Evolutionary conservation across 371 early-diverging fungal species (phyloP).

Genomic region (Blakeslea trispora): DNA sequence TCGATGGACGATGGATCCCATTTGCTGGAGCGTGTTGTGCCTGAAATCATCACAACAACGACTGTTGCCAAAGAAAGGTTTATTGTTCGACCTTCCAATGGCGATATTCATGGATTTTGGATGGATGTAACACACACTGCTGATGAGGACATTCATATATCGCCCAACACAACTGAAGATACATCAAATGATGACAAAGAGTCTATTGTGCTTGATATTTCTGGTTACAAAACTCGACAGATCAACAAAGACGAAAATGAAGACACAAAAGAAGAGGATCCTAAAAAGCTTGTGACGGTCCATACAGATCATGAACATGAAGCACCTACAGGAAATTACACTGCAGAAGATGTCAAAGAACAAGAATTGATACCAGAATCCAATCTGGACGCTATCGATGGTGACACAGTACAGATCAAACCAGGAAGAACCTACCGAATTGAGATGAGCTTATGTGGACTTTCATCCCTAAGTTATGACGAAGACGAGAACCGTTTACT

Average conservation of each 20-base stretch:
- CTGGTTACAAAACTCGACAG: slow-evolving; percentile 56
- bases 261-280: background rate
- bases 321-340: background rate
- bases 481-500: slow-evolving; percentile 51
- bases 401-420: slow-evolving; percentile 21
- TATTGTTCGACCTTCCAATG: slow-evolving; percentile 43
- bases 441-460: slow-evolving; percentile 58
- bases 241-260: background rate
- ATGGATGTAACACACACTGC: slow-evolving; percentile 49
- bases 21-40: slow-evolving; percentile 38
- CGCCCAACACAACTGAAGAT: background rate
- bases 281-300: background rate
- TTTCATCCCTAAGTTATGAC: slow-evolving; percentile 39
- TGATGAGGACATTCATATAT: slow-evolving; percentile 4
- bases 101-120: slow-evolving; percentile 34
- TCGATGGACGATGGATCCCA: slow-evolving; percentile 43
- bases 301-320: background rate
- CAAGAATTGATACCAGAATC: too few relatives aligned
- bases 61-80: slow-evolving; percentile 49
- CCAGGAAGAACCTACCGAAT: slow-evolving; percentile 39
- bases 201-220: slow-evolving; percentile 57
- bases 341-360: slow-evolving; percentile 2
- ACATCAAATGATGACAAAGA: slow-evolving; percentile 28
- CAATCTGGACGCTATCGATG: background rate
- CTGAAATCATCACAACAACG: slow-evolving; percentile 43